Percentiles rank a stretch among this genome's conserved stretches.
phyloP scores from a whole-genome alignment of 2,329 filamentous ascomycete genomes.

The Sclerotinia spermophila region DNA sequence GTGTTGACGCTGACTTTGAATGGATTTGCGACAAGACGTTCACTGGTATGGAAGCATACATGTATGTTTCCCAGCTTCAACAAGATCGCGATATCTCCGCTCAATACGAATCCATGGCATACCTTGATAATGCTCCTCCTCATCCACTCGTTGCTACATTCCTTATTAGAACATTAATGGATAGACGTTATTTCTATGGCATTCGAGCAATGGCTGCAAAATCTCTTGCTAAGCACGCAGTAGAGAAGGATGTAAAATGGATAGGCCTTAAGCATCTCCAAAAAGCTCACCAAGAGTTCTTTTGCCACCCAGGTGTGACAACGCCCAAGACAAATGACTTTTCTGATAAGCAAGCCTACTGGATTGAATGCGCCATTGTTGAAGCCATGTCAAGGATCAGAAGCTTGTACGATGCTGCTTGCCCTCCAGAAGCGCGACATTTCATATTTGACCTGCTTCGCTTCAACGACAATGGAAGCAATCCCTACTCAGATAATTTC shows the following conservation, averaged over 20 bases:
- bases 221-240: slow-evolving; percentile 73
- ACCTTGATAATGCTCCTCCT: slow-evolving; percentile 61
- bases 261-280: slow-evolving; percentile 81
- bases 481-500: slow-evolving; percentile 81
- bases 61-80: slow-evolving; percentile 96
- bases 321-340: slow-evolving; percentile 92
- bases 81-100: slow-evolving; percentile 96
- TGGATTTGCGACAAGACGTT: slow-evolving; percentile 86
- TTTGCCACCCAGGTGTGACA: slow-evolving; percentile 72
- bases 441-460: slow-evolving; percentile 87
- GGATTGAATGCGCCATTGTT: slow-evolving; percentile 79
- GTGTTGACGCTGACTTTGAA: slow-evolving; percentile 96
- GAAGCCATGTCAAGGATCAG: slow-evolving; percentile 72
- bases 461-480: slow-evolving; percentile 92
- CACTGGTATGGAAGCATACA: slow-evolving; percentile 82
- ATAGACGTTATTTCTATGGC: slow-evolving; percentile 88
- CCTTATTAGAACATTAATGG: slow-evolving; percentile 83
- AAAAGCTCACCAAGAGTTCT: slow-evolving; percentile 82
- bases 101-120: slow-evolving; percentile 73
- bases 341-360: slow-evolving; percentile 77
- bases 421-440: slow-evolving; percentile 72
- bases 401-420: slow-evolving; percentile 57
- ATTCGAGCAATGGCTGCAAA: slow-evolving; percentile 83
- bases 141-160: slow-evolving; percentile 86
- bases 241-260: slow-evolving; percentile 61